Percentiles rank a stretch among this genome's conserved stretches.
These are phyloP conservation scores for Diaporthe vaccinii DNA, from an alignment of 2,329 filamentous ascomycete genomes.

Conservation along the genomic window DNA sequence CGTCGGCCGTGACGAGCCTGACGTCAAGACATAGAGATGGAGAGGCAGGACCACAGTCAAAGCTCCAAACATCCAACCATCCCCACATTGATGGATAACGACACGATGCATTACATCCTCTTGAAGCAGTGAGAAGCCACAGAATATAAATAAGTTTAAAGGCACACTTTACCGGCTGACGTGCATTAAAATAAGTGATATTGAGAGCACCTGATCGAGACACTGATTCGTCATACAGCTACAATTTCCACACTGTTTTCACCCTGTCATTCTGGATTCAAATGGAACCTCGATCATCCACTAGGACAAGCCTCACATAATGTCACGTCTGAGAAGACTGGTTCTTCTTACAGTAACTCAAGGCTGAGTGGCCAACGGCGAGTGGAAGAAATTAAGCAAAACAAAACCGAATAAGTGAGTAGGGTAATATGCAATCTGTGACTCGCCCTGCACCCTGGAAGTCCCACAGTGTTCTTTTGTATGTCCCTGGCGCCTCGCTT, in stretches of 20 bases:
- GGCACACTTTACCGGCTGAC: neutral
- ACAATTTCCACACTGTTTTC: neutral
- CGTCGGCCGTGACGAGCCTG: constrained; percentile 91
- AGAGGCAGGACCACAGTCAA: neutral
- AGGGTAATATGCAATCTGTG: constrained; percentile 35
- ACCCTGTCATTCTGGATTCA: neutral
- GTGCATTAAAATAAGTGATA: neutral
- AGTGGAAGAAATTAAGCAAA: neutral
- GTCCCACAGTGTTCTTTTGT: neutral
- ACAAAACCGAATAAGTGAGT: neutral
- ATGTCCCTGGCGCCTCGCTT: constrained; percentile 8
- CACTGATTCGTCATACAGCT: neutral
- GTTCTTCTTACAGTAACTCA: neutral
- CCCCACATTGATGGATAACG: constrained; percentile 17
- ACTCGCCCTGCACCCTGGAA: neutral
- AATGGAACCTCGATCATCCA: too few species aligned
- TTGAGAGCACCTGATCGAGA: neutral
- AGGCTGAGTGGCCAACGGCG: too few species aligned
- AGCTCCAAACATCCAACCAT: constrained; percentile 18
- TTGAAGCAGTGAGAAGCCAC: neutral
- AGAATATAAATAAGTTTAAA: neutral
- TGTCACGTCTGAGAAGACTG: neutral
- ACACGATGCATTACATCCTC: neutral
- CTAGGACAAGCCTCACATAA: neutral
- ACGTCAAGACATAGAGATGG: constrained; percentile 86